These are phyloP conservation scores for Chytriomyces confervae DNA, from an alignment of 192 early-diverging fungal species.

Conservation along the genomic window DNA sequence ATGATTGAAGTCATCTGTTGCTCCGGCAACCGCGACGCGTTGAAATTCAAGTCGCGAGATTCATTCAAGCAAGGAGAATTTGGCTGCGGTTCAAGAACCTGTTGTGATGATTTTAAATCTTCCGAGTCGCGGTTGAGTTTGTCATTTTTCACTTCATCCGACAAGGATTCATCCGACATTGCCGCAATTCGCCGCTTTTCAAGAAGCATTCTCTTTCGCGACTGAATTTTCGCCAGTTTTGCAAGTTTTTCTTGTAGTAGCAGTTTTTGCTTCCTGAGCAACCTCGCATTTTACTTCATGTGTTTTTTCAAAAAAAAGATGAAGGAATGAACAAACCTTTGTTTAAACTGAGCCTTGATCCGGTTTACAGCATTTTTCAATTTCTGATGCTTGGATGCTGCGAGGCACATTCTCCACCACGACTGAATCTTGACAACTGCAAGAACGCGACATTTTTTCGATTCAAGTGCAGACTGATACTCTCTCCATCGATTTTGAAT, in stretches of 20 bases:
- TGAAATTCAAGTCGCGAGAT: neutral
- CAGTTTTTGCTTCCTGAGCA: neutral
- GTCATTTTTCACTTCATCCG: neutral
- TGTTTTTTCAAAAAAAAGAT: neutral
- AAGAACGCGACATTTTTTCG: neutral
- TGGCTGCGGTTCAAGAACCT: neutral
- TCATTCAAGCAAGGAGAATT: neutral
- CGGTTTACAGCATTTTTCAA: neutral
- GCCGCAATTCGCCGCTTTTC: slow-evolving; percentile 1
- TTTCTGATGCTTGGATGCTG: neutral
- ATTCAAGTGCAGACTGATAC: neutral
- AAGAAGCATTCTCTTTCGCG: neutral
- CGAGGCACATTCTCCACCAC: neutral
- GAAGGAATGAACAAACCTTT: neutral
- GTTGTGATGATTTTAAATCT: neutral
- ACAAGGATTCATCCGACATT: neutral
- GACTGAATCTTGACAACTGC: neutral
- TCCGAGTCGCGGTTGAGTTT: neutral
- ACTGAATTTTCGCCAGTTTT: neutral
- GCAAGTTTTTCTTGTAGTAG: neutral
- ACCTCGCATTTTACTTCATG: neutral
- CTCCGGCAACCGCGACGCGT: neutral
- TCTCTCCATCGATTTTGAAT: neutral
- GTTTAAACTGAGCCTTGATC: slow-evolving; percentile 1
- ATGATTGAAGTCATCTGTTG: neutral